Conservation (phyloP, 176 grass and related monocot species). For the Oryza australiensis region DNA sequence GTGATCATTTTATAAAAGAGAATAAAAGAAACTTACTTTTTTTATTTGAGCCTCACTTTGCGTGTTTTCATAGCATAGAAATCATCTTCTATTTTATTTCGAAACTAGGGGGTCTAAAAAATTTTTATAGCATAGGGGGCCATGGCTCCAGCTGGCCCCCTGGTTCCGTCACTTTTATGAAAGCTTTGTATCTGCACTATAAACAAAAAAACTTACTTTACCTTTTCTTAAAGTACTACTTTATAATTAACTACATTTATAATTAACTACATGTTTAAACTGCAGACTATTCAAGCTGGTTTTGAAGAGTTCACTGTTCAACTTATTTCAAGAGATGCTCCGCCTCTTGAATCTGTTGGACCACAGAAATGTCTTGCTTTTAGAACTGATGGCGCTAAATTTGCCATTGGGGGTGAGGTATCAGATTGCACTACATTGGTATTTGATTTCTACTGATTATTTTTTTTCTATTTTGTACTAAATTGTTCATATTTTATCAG, state of each 20-base stretch:
- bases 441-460: background rate
- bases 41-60: too few relatives aligned
- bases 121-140: too few relatives aligned
- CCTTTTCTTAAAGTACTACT: conserved; percentile 9
- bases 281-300: conserved; percentile 74
- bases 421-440: background rate
- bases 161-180: too few relatives aligned
- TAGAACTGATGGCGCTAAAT: conserved; percentile 92
- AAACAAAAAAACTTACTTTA: background rate
- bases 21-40: too few relatives aligned
- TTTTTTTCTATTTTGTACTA: background rate
- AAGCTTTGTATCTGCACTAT: background rate
- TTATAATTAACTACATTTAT: too few relatives aligned
- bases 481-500: too few relatives aligned
- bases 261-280: conserved; percentile 5
- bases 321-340: conserved; percentile 60
- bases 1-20: too few relatives aligned
- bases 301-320: conserved; percentile 54
- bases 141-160: too few relatives aligned
- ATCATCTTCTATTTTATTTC: too few relatives aligned
- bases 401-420: conserved; percentile 94
- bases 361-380: conserved; percentile 90
- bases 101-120: too few relatives aligned
- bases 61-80: too few relatives aligned
- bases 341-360: conserved; percentile 69